A percentile compares a stretch with the other conserved stretches of the same genome.
phyloP scores from a whole-genome alignment of 331 rosid species.

The Spiraea crenata region DNA sequence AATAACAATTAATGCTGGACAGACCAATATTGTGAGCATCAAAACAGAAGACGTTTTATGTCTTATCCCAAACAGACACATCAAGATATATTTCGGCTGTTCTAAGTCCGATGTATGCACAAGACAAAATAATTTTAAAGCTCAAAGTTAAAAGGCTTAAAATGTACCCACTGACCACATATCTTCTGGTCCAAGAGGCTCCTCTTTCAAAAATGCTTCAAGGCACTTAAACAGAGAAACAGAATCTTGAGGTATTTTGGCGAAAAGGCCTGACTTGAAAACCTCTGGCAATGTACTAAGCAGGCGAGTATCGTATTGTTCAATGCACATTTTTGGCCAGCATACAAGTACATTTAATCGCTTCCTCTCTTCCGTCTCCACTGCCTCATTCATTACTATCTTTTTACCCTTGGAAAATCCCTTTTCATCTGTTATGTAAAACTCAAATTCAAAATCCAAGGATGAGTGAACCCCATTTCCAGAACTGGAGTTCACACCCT shows the following conservation, averaged over 20 bases:
- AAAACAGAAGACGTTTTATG: background rate
- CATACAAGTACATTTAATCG: constrained; percentile 65
- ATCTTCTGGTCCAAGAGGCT: constrained; percentile 99
- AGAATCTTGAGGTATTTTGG: constrained; percentile 78
- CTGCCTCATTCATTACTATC: constrained; percentile 53
- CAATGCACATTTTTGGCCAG: constrained; percentile 70
- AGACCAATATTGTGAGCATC: constrained; percentile 6
- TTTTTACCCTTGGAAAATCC: constrained; percentile 53
- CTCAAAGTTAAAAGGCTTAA: constrained; percentile 12
- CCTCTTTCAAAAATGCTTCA: constrained; percentile 97
- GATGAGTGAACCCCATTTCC: constrained; percentile 38
- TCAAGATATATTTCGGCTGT: background rate
- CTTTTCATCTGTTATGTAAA: constrained; percentile 75
- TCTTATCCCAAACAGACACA: background rate
- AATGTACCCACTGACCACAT: constrained; percentile 82
- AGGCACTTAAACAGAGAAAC: constrained; percentile 91
- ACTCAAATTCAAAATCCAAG: constrained; percentile 54
- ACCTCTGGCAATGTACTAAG: constrained; percentile 78
- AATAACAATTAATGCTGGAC: background rate
- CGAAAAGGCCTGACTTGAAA: constrained; percentile 69
- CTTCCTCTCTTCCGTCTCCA: constrained; percentile 39
- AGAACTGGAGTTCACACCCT: constrained; percentile 23
- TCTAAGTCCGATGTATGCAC: background rate
- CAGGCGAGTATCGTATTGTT: constrained; percentile 51
- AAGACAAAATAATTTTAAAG: constrained; percentile 1